Base-by-base conservation (phyloP, 148 eudicot genomes). In the Dianthus caryophyllus region DNA sequence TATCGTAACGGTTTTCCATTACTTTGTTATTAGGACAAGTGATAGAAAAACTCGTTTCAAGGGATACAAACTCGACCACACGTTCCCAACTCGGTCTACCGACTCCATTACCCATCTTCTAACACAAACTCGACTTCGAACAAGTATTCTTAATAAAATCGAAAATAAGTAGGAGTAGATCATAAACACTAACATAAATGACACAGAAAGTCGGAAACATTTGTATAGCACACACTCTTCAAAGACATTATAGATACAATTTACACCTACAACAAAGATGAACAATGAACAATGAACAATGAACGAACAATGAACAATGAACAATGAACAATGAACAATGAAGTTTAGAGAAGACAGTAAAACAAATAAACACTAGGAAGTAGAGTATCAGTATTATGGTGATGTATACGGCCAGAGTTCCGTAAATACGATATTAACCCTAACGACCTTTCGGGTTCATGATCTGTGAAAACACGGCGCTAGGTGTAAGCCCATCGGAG, bases 381-480 rank as follows among this genome's bases (percentile, higher is more conserved):
- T 16, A 41, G 53, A 67, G 60, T 27, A 36, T n/a, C 61, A 78
- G 56, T 25, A 59, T 57, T 44, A 69, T 36, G 44, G 10, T 46
- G 58, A 55, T 44, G 22, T 30, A 17, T 24, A 27, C 66, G 24
- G 57, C 29, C 27, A 11, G 26, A 36, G 72, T 22, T 30, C 39
- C 63, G 51, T 63, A 41, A 20, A 30, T 41, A 47, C 31, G 64
- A 30, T 46, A 9, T 38, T 1, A 18, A 1, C 30, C 65, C 87
- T 77, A 93, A 71, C 98, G 94, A 46, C 98, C 98, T 71, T 84
- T 83, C 0, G 98, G 98, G 73, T 94, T 90, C 96, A 94, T 90
- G 2, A 94, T 94, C 74, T 94, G 97, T 2, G 98, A 94, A 80
- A 94, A 94, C 9, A 90, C 96, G 43, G 92, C 96, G 25, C 98